Base-by-base conservation (phyloP, 73 alveolate species). In the Diophrys sp. region DNA sequence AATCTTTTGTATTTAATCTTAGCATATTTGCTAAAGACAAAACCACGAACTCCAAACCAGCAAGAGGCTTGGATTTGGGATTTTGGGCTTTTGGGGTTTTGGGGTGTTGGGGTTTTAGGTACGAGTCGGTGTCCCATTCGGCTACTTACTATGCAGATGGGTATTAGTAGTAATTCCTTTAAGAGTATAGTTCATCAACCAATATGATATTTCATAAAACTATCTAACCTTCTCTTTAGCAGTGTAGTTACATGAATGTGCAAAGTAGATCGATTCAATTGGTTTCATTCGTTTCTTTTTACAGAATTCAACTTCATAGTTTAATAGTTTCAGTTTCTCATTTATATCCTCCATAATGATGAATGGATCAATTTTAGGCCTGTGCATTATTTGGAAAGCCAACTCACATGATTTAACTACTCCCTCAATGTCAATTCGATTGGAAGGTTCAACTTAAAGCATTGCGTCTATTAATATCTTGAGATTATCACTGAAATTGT, bases 271-370 rank as follows among this genome's bases (percentile, higher is more conserved):
- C 81, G 89, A 79, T 31, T 70, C 71, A 24, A 92, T 78, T 67
- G 67, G 67, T 54, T 86, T 86, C 33, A 77, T 80, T 75, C 90
- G 84, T 84, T 75, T 82, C 33, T 80, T 84, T 72, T 85, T 77
- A 71, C 97, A 94, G 83, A 91, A 94, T 71, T 68, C 80, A 33
- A 71, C 83, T 80, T 94, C 98, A 74, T 92, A 94, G 87, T 94
- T 89, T 29, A 94, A 85, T 44, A 92, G 92, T 66, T 87, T 80
- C 54, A 94, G 87, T 78, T 94, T 94, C 78, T 94, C 98, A 23
- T 73, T 77, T 28, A 94, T 89, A 73, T 94, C 97, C 75, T 94
- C 98, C 98, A 94, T 94, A 27, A 94, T 84, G 54, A 94, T 82
- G 75, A 75, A 84, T 68, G 97, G 93, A 71, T 93, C 97, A 76